Base-by-base conservation (phyloP, 1,139 yeast species). In the Pichia inconspicua region DNA sequence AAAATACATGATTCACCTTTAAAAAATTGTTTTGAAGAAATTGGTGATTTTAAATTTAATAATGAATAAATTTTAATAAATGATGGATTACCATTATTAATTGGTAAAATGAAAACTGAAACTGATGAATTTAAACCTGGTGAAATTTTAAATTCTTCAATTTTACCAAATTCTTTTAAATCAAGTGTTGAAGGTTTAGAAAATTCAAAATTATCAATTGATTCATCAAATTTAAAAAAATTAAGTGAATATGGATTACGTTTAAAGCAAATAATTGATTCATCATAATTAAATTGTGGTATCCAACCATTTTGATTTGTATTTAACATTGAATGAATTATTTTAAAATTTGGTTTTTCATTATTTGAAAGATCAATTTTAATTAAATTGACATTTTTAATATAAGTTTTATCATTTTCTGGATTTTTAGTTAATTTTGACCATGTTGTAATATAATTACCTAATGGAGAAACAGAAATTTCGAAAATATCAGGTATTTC, bases 111-210 rank as follows among this genome's bases (percentile, higher is more conserved):
- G 63, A 92, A 94, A 34, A 92, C 81, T 27, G 97, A 96, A 56
- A 92, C 78, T n/a, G 95, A 79, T 48, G 96, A 94, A 64, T 86
- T 87, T 61, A 80, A 81, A 43, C 97, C 97, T 2, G 96, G 97
- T 34, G 95, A 82, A 42, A 90, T 69, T 64, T 73, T 76, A 74
- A 68, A 75, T 58, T 71, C 77, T 52, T 76, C 71, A 48, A 80
- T 71, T 53, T 81, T 82, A 47, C 84, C 85, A 41, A 80, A 71
- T 56, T 78, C 65, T 51, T 63, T 62, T 17, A 61, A 55, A 46
- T 63, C 77, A 55, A 83, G 76, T 56, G 77, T 78, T 57, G 82
- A 75, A 76, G 71, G 15, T 89, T 84, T 53, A 77, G 78, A 17
- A 37, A 55, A 48, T 36, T 48, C 54, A 14, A 44, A 46, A 54